phyloP scores from a whole-genome alignment of 2,329 filamentous ascomycete genomes.

The Cadophora gregata region DNA sequence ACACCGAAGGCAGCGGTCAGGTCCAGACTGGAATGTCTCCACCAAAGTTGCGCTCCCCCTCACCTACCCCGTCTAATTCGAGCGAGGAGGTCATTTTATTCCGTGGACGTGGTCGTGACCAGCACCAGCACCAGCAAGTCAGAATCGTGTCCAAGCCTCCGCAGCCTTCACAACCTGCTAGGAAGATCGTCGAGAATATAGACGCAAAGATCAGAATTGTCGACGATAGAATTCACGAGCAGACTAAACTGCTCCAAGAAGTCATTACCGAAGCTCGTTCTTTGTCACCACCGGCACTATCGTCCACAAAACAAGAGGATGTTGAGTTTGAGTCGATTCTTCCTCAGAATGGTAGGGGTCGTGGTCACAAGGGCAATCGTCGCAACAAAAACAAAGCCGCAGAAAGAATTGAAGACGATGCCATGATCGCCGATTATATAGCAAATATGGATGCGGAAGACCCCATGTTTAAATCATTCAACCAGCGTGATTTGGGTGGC shows the following conservation, averaged over 20 bases:
- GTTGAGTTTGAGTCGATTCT: slow-evolving; percentile 16
- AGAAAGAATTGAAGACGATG: slow-evolving; percentile 32
- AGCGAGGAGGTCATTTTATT: slow-evolving; percentile 79
- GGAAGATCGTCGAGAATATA: slow-evolving; percentile 27
- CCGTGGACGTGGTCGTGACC: slow-evolving; percentile 61
- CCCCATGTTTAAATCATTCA: slow-evolving; percentile 28
- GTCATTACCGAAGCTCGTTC: slow-evolving; percentile 29
- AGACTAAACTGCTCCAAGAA: slow-evolving; percentile 39
- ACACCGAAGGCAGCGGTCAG: slow-evolving; percentile 42
- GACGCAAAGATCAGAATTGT: slow-evolving; percentile 40
- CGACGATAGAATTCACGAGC: slow-evolving; percentile 40
- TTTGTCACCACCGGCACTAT: slow-evolving; percentile 17
- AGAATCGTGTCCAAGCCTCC: slow-evolving; percentile 22
- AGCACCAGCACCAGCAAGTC: slow-evolving; percentile 43
- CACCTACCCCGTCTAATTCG: slow-evolving; percentile 58
- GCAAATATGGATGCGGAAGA: slow-evolving; percentile 46
- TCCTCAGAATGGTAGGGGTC: neutral
- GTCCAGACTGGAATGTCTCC: slow-evolving; percentile 43
- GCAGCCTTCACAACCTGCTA: neutral
- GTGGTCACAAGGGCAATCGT: slow-evolving; percentile 18
- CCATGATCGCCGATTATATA: slow-evolving; percentile 43
- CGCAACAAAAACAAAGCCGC: slow-evolving; percentile 22
- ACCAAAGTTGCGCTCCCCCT: slow-evolving; percentile 41
- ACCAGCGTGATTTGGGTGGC: slow-evolving; percentile 51
- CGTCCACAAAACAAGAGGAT: slow-evolving; percentile 15